phyloP scores from a whole-genome alignment of 2,329 filamentous ascomycete species.

The Colletotrichum sp. region DNA sequence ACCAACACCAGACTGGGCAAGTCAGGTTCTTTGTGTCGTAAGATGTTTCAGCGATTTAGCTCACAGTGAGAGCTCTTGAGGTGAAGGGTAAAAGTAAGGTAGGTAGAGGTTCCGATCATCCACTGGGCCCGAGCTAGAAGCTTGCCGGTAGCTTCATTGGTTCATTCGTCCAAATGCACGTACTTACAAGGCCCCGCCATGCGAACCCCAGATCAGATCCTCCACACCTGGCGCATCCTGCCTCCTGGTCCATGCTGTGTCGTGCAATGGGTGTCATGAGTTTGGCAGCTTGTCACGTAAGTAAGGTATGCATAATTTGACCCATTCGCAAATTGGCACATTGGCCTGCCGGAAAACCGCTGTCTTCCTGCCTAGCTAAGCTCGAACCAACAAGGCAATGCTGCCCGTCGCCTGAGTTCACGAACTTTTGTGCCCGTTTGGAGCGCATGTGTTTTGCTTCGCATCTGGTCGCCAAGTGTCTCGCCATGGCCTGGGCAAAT shows the following conservation, averaged over 20 bases:
- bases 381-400: background rate
- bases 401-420: background rate
- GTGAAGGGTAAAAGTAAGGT: background rate
- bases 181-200: background rate
- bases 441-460: background rate
- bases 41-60: slow-evolving; percentile 11
- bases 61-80: background rate
- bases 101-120: background rate
- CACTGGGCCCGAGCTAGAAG: background rate
- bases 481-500: background rate
- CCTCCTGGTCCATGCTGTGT: background rate
- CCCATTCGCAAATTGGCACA: background rate
- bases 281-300: background rate
- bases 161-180: background rate
- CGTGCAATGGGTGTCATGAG: background rate
- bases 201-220: background rate
- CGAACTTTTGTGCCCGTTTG: background rate
- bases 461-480: background rate
- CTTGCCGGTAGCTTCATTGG: background rate
- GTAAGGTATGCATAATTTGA: background rate
- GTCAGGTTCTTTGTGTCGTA: background rate
- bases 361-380: background rate
- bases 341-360: background rate
- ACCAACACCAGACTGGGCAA: background rate
- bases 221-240: background rate